Evolutionary conservation across 345 rosid genomes (phyloP), one percentile per base, ranked within the genome.

Genomic region (Eucalyptus viminalis): DNA sequence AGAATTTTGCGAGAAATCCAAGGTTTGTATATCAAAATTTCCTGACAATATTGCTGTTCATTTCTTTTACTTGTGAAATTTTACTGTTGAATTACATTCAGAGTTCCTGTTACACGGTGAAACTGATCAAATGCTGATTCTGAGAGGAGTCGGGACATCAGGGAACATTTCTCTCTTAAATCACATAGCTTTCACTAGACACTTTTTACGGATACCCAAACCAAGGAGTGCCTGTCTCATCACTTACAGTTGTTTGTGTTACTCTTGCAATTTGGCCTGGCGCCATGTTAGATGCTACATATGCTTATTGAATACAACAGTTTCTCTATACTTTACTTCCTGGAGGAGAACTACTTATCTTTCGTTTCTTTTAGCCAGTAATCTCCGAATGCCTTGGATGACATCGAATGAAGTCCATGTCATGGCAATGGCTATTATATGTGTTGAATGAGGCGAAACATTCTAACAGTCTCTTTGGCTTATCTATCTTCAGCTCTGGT

Each of bases 401-500:
- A 47, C 56, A 47, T n/a, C 15, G 8, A 50, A 86, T 86, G 87
- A 31, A 87, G 22, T 40, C 25, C 14, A 12, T 87, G 14, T 24
- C 27, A 44, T 13, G 29, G 69, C n/a, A 44, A 27, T 87, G 53
- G 34, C 14, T 29, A 7, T 53, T 31, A 58, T 19, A 43, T 15
- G 65, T 58, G 62, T 34, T 27, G 15, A 87, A 37, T 87, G 47
- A 24, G 11, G 49, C 47, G 2, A 56, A 19, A 56, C 27, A 87
- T 34, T 53, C 25, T 58, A 37, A 50, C 76, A 4, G 80, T 67
- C 87, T 14, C 67, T 60, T 60, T 60, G 67, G 31, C 14, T 60
- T 60, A 60, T 60, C 67, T 11, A 60, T 60, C 49, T 5, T 49
- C 92, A 93, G 94, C 69, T 21, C 8, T 93, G 93, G 93, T 94